Evolutionary conservation across 371 early-diverging fungal genomes (phyloP).

Genomic region (Mortierella sp.): DNA sequence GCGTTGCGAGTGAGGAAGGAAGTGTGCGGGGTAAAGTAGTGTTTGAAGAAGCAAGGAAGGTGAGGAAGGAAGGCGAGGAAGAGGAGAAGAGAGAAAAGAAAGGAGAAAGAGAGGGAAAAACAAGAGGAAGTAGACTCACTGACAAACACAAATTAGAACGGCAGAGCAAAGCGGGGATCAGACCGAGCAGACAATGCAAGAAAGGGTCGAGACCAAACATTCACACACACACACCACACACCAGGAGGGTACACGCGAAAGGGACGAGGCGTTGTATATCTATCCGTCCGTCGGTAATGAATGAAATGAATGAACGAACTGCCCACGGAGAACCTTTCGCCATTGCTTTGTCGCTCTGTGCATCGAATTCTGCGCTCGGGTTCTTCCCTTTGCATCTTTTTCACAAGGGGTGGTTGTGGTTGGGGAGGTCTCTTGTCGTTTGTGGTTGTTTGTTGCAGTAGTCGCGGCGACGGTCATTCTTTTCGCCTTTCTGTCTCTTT

Average conservation of each 20-base stretch:
- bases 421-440: background rate
- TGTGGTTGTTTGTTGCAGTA: background rate
- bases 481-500: background rate
- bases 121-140: too few relatives aligned
- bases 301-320: background rate
- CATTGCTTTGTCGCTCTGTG: background rate
- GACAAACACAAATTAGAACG: constrained; percentile 21
- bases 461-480: background rate
- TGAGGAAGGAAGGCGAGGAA: constrained; percentile 16
- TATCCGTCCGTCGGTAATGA: background rate
- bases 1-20: constrained; percentile 27
- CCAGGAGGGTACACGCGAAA: background rate
- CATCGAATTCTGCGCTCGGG: background rate
- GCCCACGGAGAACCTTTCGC: background rate
- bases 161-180: background rate
- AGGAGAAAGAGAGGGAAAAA: constrained; percentile 29
- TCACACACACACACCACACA: background rate
- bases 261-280: too few relatives aligned
- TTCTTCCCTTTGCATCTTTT: too few relatives aligned
- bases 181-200: background rate
- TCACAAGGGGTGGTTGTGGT: too few relatives aligned
- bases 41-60: background rate
- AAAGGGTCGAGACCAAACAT: constrained; percentile 1
- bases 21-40: background rate
- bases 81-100: constrained; percentile 27